Evolutionary conservation across 176 grass and related monocot species (phyloP), one percentile per base, ranked within the genome.

Genomic region (Saccharum spontaneum): DNA sequence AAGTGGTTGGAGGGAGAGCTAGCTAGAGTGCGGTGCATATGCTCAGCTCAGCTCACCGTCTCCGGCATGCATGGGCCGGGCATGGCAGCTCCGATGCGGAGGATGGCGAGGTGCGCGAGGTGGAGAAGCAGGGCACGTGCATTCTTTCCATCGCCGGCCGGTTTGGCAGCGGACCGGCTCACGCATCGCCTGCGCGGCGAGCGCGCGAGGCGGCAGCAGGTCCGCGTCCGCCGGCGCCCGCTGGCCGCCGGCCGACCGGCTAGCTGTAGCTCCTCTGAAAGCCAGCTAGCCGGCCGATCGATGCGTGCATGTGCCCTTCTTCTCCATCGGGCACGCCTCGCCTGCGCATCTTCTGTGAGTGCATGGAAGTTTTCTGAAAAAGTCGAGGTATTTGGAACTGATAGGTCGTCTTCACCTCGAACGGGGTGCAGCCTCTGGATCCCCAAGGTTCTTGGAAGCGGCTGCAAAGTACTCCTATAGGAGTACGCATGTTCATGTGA

Each of bases 51-150:
- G 57, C 57, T 60, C 55, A 24, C 17, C 57, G 8, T 18, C 80
- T 23, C 40, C 37, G 77, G 46, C 67, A 31, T 59, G 17, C 9
- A 11, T 17, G 71, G 46, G 14, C 52, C 22, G 52, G 44, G 3
- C 48, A 57, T 57, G 54, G 54, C 18, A 70, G 70, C 13, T 37
- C 39, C 34, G 43, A 33, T 20, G 40, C 1, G 24, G 64, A 50
- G 24, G 78, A 76, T 80, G 89, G 89, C 81, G 81, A 87, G 85
- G 89, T 46, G 76, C 63, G 89, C 81, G 70, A 76, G 89, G 81
- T 91, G 89, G 89, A 91, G 89, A 91, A 91, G 89, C 89, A 91
- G 89, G 89, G 85, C 76, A 91, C 89, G 81, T 91, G 89, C 70
- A 23, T 24, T 34, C 10, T 3, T 5, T 37, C 4, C 4, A 50